phyloP scores from a whole-genome alignment of 1,284 basidiomycete genomes.

The Apiotrichum gracile region DNA sequence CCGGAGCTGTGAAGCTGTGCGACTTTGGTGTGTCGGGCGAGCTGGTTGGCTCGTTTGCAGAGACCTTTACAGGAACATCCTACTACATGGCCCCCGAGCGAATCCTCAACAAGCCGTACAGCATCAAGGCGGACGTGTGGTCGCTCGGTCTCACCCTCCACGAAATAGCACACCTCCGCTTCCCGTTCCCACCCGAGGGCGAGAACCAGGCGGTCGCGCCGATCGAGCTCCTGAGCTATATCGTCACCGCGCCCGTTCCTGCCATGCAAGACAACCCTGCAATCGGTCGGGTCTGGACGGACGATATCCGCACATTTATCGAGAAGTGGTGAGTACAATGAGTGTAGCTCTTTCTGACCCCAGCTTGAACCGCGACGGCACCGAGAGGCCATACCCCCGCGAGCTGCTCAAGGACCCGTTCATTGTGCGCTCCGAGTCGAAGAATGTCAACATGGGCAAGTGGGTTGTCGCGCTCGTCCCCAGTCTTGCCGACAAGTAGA shows the following conservation, averaged over 20 bases:
- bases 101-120: slow-evolving; percentile 88
- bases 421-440: slow-evolving; percentile 70
- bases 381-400: slow-evolving; percentile 71
- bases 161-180: slow-evolving; percentile 84
- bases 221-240: slow-evolving; percentile 89
- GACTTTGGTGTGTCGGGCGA: slow-evolving; percentile 98
- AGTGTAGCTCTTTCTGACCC: background rate
- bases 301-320: slow-evolving; percentile 89
- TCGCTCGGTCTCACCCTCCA: slow-evolving; percentile 91
- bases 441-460: slow-evolving; percentile 77
- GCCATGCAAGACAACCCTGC: slow-evolving; percentile 58
- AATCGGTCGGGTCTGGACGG: slow-evolving; percentile 61
- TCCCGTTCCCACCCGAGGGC: slow-evolving; percentile 86
- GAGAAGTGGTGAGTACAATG: slow-evolving; percentile 63
- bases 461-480: slow-evolving; percentile 73
- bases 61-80: slow-evolving; percentile 93
- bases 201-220: slow-evolving; percentile 61
- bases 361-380: slow-evolving; percentile 45
- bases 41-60: slow-evolving; percentile 81
- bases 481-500: background rate
- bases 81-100: slow-evolving; percentile 99
- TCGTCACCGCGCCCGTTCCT: slow-evolving; percentile 77
- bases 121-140: slow-evolving; percentile 97
- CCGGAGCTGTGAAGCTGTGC: slow-evolving; percentile 83
- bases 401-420: slow-evolving; percentile 83